Base-by-base conservation (phyloP, 2,329 filamentous ascomycete genomes). In the Phyllosticta ampelicida region DNA sequence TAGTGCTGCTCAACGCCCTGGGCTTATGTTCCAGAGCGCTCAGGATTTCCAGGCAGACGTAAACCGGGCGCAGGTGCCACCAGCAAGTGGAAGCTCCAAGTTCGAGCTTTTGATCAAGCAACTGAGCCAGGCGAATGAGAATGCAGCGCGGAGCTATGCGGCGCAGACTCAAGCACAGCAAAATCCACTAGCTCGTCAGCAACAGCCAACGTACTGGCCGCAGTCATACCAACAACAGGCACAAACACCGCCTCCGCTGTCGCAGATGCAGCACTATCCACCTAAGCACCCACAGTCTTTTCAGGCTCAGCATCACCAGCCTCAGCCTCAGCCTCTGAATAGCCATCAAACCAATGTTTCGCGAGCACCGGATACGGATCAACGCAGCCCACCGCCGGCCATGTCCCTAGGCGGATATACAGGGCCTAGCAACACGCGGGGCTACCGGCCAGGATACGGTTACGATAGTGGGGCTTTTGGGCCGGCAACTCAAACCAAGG, bases 11-110 rank as follows among this genome's bases (percentile, higher is more conserved):
- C n/a, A 16, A n/a, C 53, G 66, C 53, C 70, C 70, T 36, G 63
- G 67, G 11, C 68, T 71, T 18, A 72, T 71, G 26, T 75, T 77
- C 60, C 73, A 75, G 58, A 75, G 73, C 1, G 62, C 73, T 11
- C 71, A 74, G 54, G 73, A 76, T 2, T 77, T 77, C 49, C 73
- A 73, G 59, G 68, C 69, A 30, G 73, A 76, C 54, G 66, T 75
- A 63, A 9, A 64, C 61, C 13, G 63, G 63, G 26, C 65, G 65
- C 49, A 59, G 16, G 21, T 53, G 10, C 58, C 63, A 28, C 61
- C 65, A 21, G 61, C 65, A 57, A 64, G 66, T 8, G 67, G 65
- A 58, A 65, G 68, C n/a, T 63, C 66, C 9, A 68, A 65, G 6
- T 68, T 69, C 49, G 66, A 69, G 5, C 65, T 68, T 20, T 61